These are phyloP conservation scores for Phytophthora palmivora DNA, from an alignment of 352 stramenopile genomes.

Conservation along the genomic window DNA sequence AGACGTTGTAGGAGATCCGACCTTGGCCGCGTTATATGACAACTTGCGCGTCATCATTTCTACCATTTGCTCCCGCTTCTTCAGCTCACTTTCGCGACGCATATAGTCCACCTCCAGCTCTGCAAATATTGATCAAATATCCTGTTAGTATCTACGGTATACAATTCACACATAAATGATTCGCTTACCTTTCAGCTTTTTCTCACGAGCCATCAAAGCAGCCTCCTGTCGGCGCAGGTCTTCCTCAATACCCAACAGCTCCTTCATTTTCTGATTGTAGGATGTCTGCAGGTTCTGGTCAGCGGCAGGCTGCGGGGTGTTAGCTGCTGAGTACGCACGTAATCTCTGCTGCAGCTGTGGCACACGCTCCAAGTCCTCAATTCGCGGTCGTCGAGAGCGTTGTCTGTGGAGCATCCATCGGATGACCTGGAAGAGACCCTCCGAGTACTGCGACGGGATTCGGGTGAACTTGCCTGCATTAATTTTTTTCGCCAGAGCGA, in stretches of 20 bases:
- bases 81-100: conserved; percentile 80
- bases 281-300: conserved; percentile 80
- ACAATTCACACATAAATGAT: neutral
- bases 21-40: conserved; percentile 66
- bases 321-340: conserved; percentile 77
- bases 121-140: conserved; percentile 28
- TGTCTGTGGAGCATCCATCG: conserved; percentile 91
- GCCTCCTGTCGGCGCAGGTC: conserved; percentile 87
- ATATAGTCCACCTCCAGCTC: conserved; percentile 83
- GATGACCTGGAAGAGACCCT: conserved; percentile 91
- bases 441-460: conserved; percentile 92
- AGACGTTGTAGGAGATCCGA: conserved; percentile 73
- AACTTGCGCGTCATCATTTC: conserved; percentile 85
- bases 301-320: conserved; percentile 36
- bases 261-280: conserved; percentile 91
- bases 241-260: conserved; percentile 85
- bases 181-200: conserved; percentile 80
- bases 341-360: conserved; percentile 84
- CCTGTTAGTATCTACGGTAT: neutral
- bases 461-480: conserved; percentile 92
- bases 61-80: conserved; percentile 88
- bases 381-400: conserved; percentile 80
- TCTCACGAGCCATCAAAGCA: conserved; percentile 83
- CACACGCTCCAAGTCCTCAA: conserved; percentile 87
- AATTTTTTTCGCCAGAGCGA: conserved; percentile 94